Conservation (phyloP, 257 asterid species). For the Solanum etuberosum region DNA sequence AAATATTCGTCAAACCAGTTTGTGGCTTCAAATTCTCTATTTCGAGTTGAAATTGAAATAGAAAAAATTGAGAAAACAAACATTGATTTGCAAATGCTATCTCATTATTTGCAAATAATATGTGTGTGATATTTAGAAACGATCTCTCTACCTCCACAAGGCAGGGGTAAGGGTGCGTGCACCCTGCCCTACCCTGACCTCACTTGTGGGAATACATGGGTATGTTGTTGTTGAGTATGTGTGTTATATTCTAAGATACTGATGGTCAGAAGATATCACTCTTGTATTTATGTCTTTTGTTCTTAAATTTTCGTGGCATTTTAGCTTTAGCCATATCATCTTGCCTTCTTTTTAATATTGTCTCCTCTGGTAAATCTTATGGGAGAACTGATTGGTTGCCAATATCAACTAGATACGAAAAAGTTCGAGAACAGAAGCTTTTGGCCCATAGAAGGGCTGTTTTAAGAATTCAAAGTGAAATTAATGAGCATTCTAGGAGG, state of each 20-base stretch:
- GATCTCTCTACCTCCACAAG: not conserved
- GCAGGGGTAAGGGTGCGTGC: not conserved
- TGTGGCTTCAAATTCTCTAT: not conserved
- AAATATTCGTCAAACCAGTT: not conserved
- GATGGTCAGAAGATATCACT: not conserved
- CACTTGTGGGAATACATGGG: not conserved
- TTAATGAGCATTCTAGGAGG: constrained; percentile 40
- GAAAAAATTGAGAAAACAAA: not conserved
- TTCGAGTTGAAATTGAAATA: not conserved
- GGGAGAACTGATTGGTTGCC: not conserved
- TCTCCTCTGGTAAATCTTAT: not conserved
- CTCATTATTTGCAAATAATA: not conserved
- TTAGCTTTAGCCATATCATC: not conserved
- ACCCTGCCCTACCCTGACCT: not conserved
- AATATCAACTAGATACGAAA: constrained; percentile 24
- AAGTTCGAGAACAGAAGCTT: constrained; percentile 44
- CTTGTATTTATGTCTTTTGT: not conserved
- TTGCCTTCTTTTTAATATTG: not conserved
- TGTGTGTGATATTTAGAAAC: not conserved
- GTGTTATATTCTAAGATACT: not conserved
- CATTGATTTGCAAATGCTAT: not conserved
- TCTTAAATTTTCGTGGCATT: not conserved
- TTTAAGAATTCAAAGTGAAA: constrained; percentile 61
- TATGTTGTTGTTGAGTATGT: not conserved
- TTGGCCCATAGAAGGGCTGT: constrained; percentile 55